A percentile compares a stretch with the other conserved stretches of the same genome.
Conservation (phyloP, 257 asterid species). For the Fraxinus anomala region DNA sequence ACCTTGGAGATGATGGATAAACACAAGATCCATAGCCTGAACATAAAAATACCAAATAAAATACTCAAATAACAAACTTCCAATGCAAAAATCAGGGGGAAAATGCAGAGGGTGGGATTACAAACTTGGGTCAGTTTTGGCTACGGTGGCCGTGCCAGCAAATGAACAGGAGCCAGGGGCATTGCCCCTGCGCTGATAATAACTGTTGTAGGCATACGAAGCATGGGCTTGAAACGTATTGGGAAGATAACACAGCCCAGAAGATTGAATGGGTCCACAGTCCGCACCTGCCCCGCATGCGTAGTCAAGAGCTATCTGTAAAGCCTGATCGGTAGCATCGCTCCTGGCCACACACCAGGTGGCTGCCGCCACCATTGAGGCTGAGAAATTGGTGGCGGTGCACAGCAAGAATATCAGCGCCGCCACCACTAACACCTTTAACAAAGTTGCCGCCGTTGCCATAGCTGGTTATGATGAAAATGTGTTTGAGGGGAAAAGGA, state of each 20-base stretch:
- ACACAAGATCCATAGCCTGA: constrained; percentile 94
- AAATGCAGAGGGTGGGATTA: neutral
- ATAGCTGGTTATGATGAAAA: constrained; percentile 12
- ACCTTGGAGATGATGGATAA: constrained; percentile 78
- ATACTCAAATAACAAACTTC: neutral
- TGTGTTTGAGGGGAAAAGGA: neutral
- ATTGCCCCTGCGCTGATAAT: constrained; percentile 61
- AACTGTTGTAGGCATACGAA: constrained; percentile 93
- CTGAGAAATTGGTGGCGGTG: constrained; percentile 3
- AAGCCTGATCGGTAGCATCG: constrained; percentile 63
- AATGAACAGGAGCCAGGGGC: constrained; percentile 80
- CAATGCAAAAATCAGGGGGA: neutral
- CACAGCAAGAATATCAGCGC: constrained; percentile 14
- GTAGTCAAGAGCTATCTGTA: constrained; percentile 70
- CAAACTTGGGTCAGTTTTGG: constrained; percentile 89
- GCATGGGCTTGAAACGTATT: constrained; percentile 85
- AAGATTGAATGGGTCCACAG: constrained; percentile 57
- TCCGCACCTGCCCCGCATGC: constrained; percentile 86
- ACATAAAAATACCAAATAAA: constrained; percentile 9
- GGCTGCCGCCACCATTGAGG: constrained; percentile 29
- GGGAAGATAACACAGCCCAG: constrained; percentile 77
- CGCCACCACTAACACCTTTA: constrained; percentile 28
- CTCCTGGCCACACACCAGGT: constrained; percentile 94
- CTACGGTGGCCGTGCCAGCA: constrained; percentile 68
- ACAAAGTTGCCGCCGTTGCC: constrained; percentile 22